Evolutionary conservation across 164 flowering plant genomes (phyloP).

Genomic region (Tetrastigma voinierianum): DNA sequence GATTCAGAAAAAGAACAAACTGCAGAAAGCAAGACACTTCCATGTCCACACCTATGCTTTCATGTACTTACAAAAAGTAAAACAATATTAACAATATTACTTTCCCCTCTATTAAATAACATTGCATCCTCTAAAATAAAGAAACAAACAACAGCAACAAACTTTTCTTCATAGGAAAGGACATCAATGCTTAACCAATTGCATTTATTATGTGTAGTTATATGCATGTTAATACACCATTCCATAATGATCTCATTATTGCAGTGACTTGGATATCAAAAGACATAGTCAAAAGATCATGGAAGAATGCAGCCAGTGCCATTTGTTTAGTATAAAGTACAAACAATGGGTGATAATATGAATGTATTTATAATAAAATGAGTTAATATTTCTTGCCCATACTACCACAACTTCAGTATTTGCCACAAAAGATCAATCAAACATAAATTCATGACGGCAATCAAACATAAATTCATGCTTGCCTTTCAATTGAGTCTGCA

Average conservation of each 20-base stretch:
- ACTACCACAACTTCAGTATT: not conserved
- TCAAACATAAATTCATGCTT: conserved; percentile 24
- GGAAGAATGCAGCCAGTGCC: not conserved
- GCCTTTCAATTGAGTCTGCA: conserved; percentile 97
- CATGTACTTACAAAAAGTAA: too few relatives aligned
- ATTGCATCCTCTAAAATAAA: too few relatives aligned
- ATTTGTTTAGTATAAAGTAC: not conserved
- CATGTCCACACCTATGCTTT: too few relatives aligned
- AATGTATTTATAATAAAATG: not conserved
- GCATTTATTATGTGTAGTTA: not conserved
- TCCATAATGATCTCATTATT: not conserved
- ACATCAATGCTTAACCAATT: not conserved
- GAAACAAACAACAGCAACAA: too few relatives aligned
- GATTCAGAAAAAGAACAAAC: too few relatives aligned
- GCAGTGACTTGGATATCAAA: not conserved
- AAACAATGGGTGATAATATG: not conserved
- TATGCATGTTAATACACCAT: too few relatives aligned
- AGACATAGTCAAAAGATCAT: not conserved
- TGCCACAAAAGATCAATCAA: not conserved
- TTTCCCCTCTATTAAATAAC: too few relatives aligned
- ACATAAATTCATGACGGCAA: not conserved
- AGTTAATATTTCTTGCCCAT: not conserved
- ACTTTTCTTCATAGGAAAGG: not conserved
- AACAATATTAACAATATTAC: too few relatives aligned
- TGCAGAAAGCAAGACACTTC: too few relatives aligned